Conservation (phyloP, 345 rosid species). For the Populus davidiana region DNA sequence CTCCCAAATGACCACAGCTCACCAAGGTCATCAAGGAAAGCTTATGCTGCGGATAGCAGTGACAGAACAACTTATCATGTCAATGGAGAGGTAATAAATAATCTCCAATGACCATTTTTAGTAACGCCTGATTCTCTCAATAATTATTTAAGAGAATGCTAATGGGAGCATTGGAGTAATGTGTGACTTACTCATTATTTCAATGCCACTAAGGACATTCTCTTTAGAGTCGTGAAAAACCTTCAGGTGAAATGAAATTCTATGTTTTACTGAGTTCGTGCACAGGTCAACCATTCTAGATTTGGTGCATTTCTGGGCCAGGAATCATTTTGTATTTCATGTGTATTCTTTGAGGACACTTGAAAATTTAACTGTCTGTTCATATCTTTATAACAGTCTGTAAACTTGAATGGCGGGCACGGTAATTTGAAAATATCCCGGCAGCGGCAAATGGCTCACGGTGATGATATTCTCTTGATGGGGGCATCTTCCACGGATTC, state of each 20-base stretch:
- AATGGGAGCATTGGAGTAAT: neutral
- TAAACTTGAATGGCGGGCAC: neutral
- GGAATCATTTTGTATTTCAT: neutral
- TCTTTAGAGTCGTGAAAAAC: neutral
- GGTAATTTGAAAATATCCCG: neutral
- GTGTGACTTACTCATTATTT: neutral
- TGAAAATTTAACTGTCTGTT: neutral
- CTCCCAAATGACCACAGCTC: conserved; percentile 7
- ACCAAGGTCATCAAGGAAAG: conserved; percentile 3
- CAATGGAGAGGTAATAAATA: conserved; percentile 20
- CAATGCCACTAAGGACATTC: neutral
- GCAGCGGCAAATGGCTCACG: neutral
- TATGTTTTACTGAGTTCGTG: neutral
- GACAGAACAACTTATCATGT: neutral
- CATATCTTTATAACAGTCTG: neutral
- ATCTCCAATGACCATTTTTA: neutral
- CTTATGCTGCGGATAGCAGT: conserved; percentile 9
- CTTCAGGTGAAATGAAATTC: neutral
- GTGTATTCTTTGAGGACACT: neutral
- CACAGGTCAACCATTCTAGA: neutral
- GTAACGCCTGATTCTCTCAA: neutral
- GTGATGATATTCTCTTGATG: neutral
- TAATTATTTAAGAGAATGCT: neutral
- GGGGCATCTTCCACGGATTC: neutral
- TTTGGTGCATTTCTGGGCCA: conserved; percentile 7